phyloP scores from a whole-genome alignment of 2,329 filamentous ascomycete species.

The Rhinocladiella similis region DNA sequence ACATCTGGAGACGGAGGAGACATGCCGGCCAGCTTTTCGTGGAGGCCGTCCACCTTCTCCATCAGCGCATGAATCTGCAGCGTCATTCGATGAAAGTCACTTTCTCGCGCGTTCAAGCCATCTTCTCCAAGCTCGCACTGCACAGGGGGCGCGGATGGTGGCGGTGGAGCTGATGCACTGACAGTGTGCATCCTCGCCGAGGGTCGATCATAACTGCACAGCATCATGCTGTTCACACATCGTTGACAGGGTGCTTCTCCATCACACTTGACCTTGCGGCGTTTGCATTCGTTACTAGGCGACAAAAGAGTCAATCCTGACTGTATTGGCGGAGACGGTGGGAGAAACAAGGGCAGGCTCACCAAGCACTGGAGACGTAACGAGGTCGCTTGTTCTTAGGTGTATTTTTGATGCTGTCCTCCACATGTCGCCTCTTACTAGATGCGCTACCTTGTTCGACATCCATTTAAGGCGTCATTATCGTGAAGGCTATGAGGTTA shows the following conservation, averaged over 20 bases:
- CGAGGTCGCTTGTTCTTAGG: slow-evolving; percentile 2
- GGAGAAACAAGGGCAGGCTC: neutral
- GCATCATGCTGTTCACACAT: slow-evolving; percentile 44
- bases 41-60: no score
- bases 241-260: slow-evolving; percentile 67
- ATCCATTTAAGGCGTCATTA: no score
- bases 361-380: slow-evolving; percentile 13
- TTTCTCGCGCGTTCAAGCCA: no score
- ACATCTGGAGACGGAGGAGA: no score
- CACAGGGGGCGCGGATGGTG: no score
- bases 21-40: no score
- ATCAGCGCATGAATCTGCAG: no score
- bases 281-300: slow-evolving; percentile 68
- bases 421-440: no score
- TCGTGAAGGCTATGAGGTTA: no score
- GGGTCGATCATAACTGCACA: slow-evolving; percentile 5
- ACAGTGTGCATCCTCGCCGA: neutral
- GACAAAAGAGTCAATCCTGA: neutral
- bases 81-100: no score
- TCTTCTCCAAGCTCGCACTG: no score
- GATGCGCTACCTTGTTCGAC: no score
- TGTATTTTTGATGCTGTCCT: neutral
- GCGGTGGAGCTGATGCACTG: neutral
- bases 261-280: slow-evolving; percentile 75
- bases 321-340: neutral